A percentile compares a stretch with the other conserved stretches of the same genome.
These are phyloP conservation scores for Cutaneotrichosporon sp. DNA, from an alignment of 1,284 basidiomycete genomes.

Conservation along the genomic window DNA sequence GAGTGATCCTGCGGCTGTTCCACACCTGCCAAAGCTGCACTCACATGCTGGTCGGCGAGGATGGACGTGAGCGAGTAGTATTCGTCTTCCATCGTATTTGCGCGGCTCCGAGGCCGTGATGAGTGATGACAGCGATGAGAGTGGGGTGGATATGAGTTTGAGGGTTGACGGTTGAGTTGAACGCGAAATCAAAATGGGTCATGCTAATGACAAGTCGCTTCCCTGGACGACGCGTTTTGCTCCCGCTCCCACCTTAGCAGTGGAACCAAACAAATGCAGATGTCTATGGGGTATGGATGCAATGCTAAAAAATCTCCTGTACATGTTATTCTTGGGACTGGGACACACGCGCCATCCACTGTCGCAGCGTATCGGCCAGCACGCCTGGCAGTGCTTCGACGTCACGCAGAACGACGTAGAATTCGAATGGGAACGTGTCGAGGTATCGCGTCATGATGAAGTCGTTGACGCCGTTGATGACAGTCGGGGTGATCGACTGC, in stretches of 20 bases:
- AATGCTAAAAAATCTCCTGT: conserved; percentile 3
- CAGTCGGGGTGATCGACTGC: conserved; percentile 86
- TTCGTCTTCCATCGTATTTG: conserved; percentile 68
- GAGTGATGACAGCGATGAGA: background rate
- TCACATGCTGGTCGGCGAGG: conserved; percentile 81
- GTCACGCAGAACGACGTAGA: conserved; percentile 87
- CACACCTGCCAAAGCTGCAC: conserved; percentile 15
- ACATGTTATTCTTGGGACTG: conserved; percentile 47
- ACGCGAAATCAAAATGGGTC: background rate
- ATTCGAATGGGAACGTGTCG: conserved; percentile 98
- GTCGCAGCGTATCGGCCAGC: conserved; percentile 83
- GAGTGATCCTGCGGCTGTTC: background rate
- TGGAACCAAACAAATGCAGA: conserved; percentile 22
- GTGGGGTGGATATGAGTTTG: background rate
- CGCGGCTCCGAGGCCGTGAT: background rate
- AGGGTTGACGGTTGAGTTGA: background rate
- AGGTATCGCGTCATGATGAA: conserved; percentile 85
- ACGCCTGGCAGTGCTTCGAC: conserved; percentile 92
- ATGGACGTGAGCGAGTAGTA: conserved; percentile 86
- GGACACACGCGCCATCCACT: conserved; percentile 60
- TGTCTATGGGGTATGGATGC: conserved; percentile 6
- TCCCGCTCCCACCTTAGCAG: background rate
- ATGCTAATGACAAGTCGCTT: conserved; percentile 9
- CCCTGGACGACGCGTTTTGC: background rate
- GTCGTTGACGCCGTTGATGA: conserved; percentile 80